Base-by-base conservation (phyloP, 2,329 filamentous ascomycete species). In the Rasamsonia emersonii region DNA sequence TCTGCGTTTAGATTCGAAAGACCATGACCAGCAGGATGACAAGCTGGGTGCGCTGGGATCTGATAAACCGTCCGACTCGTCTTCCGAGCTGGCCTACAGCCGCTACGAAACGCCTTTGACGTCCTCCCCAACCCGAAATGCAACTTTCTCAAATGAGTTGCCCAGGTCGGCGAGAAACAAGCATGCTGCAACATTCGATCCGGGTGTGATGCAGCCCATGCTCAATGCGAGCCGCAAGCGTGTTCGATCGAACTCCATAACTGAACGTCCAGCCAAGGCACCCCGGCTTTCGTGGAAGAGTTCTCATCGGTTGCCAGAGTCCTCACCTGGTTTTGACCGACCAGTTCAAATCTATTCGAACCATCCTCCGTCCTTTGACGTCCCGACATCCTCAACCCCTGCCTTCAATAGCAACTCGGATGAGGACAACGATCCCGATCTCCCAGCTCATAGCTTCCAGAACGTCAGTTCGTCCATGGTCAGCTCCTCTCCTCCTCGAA, bases 51-150 rank as follows among this genome's bases (percentile, higher is more conserved):
- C 43, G 69, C 66, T 45, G 68, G 69, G 46, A 48, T 80, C 78
- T 51, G 86, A 93, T 50, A 75, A 81, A 42, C 70, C 86, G 40
- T 93, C 86, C 43, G 86, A 93, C 62, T 86, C 85, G 16, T 93
- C 86, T 3, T 91, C 85, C 30, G 85, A 78, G 53, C 73, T 82
- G 41, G 91, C 86, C 36, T 85, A 84, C 40, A 56, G 55, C 39
- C 53, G 61, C 23, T 62, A 58, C 41, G 57, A 59, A 33, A 62
- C 59, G 9, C 56, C 58, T 9, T 47, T 93, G 49, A 85, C 84
- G 67, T 93, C 86, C 49, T 93, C 86, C 30, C 85, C 86, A 31
- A 72, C 93, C 51, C 86, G 86, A 51, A 79, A 77, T 10, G 76
- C 85, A 32, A 71, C 91, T 46, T 93, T 91, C 58, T 93, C 86